Evolutionary conservation across 2,329 filamentous ascomycete species (phyloP).

Genomic region (Ophiosphaerella herpotricha): DNA sequence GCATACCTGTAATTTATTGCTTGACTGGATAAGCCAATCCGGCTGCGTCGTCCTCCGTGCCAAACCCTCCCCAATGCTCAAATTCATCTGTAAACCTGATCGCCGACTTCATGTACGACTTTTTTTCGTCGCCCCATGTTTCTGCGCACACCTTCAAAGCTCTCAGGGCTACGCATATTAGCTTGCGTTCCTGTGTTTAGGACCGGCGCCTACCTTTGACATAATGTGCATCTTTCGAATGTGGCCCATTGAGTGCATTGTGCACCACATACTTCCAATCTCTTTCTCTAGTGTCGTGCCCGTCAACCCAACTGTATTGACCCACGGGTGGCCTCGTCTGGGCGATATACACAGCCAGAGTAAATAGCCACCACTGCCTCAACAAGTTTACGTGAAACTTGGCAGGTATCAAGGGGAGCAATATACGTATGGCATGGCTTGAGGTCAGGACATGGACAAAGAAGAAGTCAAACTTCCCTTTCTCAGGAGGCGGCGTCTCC

Average conservation of each 20-base stretch:
- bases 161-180: conserved; percentile 61
- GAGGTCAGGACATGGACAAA: conserved; percentile 80
- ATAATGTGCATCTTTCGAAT: conserved; percentile 77
- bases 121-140: conserved; percentile 71
- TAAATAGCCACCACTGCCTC: conserved; percentile 87
- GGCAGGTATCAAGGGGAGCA: conserved; percentile 76
- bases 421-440: conserved; percentile 78
- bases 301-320: conserved; percentile 62
- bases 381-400: conserved; percentile 75
- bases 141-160: conserved; percentile 74
- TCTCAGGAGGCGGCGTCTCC: conserved; percentile 48
- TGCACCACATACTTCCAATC: conserved; percentile 79
- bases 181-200: conserved; percentile 1
- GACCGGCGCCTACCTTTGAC: conserved; percentile 68
- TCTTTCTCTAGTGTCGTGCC: conserved; percentile 64
- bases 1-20: conserved; percentile 11
- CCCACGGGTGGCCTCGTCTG: conserved; percentile 75
- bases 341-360: conserved; percentile 75
- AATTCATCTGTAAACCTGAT: conserved; percentile 76
- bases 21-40: conserved; percentile 29
- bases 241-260: conserved; percentile 69
- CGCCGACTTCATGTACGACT: conserved; percentile 69
- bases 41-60: conserved; percentile 28
- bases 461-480: conserved; percentile 76
- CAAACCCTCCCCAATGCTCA: conserved; percentile 65